Base-by-base conservation (phyloP, 78 protist species). In the Tieghemostelium lacteum region DNA sequence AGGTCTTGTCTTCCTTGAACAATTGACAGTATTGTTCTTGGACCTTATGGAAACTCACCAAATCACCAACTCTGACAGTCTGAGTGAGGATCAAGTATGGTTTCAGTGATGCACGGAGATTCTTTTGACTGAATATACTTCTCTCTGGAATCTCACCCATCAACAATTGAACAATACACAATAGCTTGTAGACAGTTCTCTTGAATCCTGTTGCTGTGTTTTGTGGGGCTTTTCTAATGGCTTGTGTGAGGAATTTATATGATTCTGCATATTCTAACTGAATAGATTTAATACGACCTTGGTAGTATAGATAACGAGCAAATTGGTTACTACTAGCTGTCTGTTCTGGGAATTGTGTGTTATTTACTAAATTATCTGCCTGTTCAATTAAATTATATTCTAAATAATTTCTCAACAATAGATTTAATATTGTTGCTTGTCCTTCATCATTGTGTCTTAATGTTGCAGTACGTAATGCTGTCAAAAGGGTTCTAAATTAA, bases 61-160 rank as follows among this genome's bases (percentile, higher is more conserved):
- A 74, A 85, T 98, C 96, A 10, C 99, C 99, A 6, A 73, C 67
- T 29, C 98, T 86, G 29, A 97, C 99, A 16, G 97, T 93, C 78
- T 93, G 87, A n/a, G 97, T 87, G 14, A 98, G 55, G 29, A 88
- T 55, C 8, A 92, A 65, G 94, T 98, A 98, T 12, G 99, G 98
- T 42, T 22, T 55, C 33, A 98, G 74, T 26, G 97, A 75, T n/a
- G 10, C 19, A 17, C 64, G 19, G 60, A 97, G n/a, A 20, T 33
- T 69, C n/a, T 76, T 74, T 67, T 85, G 93, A 17, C 92, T 71
- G 70, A 98, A 97, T 24, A 88, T 50, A 14, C 78, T 36, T 45
- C 97, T 73, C 33, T 94, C 98, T n/a, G 99, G 99, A 45, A 97
- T 94, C 74, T 97, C 98, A 29, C 99, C 99, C 34, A 97, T 64